Evolutionary conservation across 805 yeast genomes (phyloP).

Genomic region (Candida hungchunana): DNA sequence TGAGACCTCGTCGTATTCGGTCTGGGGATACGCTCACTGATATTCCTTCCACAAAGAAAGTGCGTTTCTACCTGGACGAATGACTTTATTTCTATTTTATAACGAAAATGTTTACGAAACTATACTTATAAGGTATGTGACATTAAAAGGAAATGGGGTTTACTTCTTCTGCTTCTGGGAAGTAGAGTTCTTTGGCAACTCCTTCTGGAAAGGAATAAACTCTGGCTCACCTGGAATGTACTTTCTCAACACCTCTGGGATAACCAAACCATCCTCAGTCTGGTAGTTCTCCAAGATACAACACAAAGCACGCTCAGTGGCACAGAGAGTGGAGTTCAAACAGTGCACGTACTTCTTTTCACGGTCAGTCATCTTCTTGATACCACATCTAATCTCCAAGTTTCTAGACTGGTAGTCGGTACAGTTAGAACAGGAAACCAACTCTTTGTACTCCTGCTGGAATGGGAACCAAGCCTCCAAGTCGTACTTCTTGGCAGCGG

Average conservation of each 20-base stretch:
- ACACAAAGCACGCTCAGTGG: slow-evolving; percentile 97
- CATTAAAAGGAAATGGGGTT: not conserved
- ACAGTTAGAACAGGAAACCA: slow-evolving; percentile 98
- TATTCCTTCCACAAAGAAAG: slow-evolving; percentile 3
- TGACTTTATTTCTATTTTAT: not conserved
- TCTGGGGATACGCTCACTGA: slow-evolving; percentile 1
- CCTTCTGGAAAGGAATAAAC: slow-evolving; percentile 85
- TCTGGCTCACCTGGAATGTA: slow-evolving; percentile 99
- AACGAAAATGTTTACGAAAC: not conserved
- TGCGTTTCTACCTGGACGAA: slow-evolving; percentile 2
- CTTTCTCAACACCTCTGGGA: slow-evolving; percentile 93
- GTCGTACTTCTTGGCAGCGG: slow-evolving; percentile 98
- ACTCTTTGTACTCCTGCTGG: slow-evolving; percentile 97
- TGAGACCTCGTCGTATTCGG: slow-evolving; percentile 6
- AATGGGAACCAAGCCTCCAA: slow-evolving; percentile 99
- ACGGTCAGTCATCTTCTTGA: slow-evolving; percentile 89
- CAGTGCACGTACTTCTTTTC: slow-evolving; percentile 98
- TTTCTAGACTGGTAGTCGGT: slow-evolving; percentile 99
- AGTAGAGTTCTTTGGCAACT: slow-evolving; percentile 90
- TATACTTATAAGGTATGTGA: slow-evolving; percentile 11
- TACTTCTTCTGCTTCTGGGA: slow-evolving; percentile 54
- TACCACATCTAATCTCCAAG: slow-evolving; percentile 97
- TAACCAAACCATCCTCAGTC: slow-evolving; percentile 88
- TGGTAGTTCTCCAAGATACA: slow-evolving; percentile 97
- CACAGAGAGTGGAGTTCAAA: slow-evolving; percentile 94